A percentile compares a stretch with the other conserved stretches of the same genome.
Conservation (phyloP, 495 filamentous ascomycete genomes). For the Aspergillus cavernicola region DNA sequence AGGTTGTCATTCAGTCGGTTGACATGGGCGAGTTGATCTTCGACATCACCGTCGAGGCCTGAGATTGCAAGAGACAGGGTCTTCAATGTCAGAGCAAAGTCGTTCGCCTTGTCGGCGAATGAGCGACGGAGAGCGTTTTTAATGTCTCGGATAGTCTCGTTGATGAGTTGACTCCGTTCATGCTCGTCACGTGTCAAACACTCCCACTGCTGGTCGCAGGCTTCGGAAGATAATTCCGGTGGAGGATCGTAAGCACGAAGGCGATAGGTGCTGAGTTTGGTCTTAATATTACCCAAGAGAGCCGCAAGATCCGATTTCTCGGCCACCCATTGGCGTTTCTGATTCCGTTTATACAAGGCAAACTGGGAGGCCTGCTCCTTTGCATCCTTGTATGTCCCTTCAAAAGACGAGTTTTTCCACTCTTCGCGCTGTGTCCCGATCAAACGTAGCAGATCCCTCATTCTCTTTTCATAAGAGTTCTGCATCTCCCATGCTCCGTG, state of each 20-base stretch:
- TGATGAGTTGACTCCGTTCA: slow-evolving; percentile 84
- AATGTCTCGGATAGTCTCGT: slow-evolving; percentile 96
- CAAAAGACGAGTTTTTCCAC: slow-evolving; percentile 78
- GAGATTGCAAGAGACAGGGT: slow-evolving; percentile 91
- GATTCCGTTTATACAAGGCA: slow-evolving; percentile 76
- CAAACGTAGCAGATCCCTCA: slow-evolving; percentile 71
- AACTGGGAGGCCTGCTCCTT: slow-evolving; percentile 83
- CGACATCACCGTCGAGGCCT: slow-evolving; percentile 89
- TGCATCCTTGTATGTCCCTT: slow-evolving; percentile 89
- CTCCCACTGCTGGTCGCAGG: slow-evolving; percentile 78
- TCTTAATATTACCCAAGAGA: slow-evolving; percentile 96
- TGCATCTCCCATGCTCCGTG: slow-evolving; percentile 99
- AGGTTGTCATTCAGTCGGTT: slow-evolving; percentile 74
- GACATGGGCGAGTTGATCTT: slow-evolving; percentile 87
- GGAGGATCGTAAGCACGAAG: slow-evolving; percentile 89
- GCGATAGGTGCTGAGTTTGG: slow-evolving; percentile 91
- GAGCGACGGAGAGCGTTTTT: slow-evolving; percentile 88
- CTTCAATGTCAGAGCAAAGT: slow-evolving; percentile 91
- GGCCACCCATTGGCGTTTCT: slow-evolving; percentile 92
- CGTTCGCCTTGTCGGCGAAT: slow-evolving; percentile 95
- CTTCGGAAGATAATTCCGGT: slow-evolving; percentile 69
- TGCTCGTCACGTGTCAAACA: slow-evolving; percentile 76
- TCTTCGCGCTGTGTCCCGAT: slow-evolving; percentile 66
- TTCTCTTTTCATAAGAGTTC: slow-evolving; percentile 84
- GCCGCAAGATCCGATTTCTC: slow-evolving; percentile 95